These are phyloP conservation scores for Favolaschia claudopus DNA, from an alignment of 768 basidiomycete species.

Conservation along the genomic window DNA sequence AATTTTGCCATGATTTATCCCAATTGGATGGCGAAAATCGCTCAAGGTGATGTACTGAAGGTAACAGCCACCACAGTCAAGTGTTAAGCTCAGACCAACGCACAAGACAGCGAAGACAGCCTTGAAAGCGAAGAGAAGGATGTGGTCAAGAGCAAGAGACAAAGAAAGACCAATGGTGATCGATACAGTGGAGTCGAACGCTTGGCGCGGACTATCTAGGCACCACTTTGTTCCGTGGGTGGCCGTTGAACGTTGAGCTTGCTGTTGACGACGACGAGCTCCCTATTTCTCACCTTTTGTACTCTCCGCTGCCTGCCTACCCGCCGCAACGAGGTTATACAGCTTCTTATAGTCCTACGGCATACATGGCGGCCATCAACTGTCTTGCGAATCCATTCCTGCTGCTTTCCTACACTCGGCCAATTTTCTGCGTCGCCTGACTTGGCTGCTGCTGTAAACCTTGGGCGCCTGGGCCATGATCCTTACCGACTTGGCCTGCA, in stretches of 20 bases:
- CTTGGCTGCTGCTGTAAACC: conserved; percentile 9
- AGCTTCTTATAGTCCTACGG: neutral
- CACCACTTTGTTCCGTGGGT: neutral
- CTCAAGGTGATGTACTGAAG: neutral
- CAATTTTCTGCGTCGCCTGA: neutral
- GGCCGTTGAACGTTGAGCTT: neutral
- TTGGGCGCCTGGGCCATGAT: too few species aligned
- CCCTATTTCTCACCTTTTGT: neutral
- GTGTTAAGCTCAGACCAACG: conserved; percentile 7
- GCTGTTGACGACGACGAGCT: neutral
- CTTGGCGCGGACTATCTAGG: too few species aligned
- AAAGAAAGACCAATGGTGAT: too few species aligned
- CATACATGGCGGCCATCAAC: conserved; percentile 20
- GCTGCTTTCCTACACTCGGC: neutral
- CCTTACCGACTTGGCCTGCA: neutral
- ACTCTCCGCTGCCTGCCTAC: conserved; percentile 4
- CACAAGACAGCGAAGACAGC: neutral
- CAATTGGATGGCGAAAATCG: conserved; percentile 7
- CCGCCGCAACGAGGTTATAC: conserved; percentile 19
- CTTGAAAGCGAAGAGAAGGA: neutral
- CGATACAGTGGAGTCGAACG: too few species aligned
- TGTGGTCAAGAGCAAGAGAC: too few species aligned
- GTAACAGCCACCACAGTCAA: neutral
- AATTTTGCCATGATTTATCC: conserved; percentile 2
- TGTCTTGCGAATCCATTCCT: neutral